Evolutionary conservation across 192 early-diverging fungal species (phyloP).

Genomic region (Jimgerdemannia lactiflua): DNA sequence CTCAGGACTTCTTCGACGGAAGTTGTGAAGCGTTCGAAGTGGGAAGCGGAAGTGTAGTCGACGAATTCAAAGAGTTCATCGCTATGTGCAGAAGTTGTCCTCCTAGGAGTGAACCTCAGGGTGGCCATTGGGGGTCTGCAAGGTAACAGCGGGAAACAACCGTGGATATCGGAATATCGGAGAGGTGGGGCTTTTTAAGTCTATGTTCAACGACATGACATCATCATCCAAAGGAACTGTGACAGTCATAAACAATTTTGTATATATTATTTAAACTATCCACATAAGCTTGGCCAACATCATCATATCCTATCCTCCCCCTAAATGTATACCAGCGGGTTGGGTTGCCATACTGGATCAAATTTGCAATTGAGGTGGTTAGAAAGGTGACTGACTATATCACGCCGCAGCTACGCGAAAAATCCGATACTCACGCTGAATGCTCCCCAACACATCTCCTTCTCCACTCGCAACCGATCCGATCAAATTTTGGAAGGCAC

Average conservation of each 20-base stretch:
- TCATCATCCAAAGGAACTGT: no score
- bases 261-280: background rate
- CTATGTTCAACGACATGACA: background rate
- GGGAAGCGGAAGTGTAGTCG: slow-evolving; percentile 70
- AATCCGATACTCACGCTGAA: slow-evolving; percentile 15
- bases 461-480: slow-evolving; percentile 3
- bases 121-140: background rate
- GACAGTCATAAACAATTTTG: background rate
- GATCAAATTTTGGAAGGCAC: slow-evolving; percentile 2
- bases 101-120: background rate
- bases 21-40: slow-evolving; percentile 63
- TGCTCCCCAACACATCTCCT: slow-evolving; percentile 20
- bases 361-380: no score
- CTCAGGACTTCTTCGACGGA: slow-evolving; percentile 57
- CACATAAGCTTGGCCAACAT: background rate
- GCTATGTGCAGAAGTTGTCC: slow-evolving; percentile 20
- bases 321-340: background rate
- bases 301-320: background rate
- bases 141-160: no score
- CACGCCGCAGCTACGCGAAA: no score
- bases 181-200: background rate
- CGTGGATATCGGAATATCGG: background rate
- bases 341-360: no score
- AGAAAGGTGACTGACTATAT: no score
- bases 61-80: slow-evolving; percentile 75